Percentiles rank a stretch among this genome's conserved stretches.
Evolutionary conservation across 139 green algal species (phyloP).

Genomic region (Chlamydomonas sphaeroides): DNA sequence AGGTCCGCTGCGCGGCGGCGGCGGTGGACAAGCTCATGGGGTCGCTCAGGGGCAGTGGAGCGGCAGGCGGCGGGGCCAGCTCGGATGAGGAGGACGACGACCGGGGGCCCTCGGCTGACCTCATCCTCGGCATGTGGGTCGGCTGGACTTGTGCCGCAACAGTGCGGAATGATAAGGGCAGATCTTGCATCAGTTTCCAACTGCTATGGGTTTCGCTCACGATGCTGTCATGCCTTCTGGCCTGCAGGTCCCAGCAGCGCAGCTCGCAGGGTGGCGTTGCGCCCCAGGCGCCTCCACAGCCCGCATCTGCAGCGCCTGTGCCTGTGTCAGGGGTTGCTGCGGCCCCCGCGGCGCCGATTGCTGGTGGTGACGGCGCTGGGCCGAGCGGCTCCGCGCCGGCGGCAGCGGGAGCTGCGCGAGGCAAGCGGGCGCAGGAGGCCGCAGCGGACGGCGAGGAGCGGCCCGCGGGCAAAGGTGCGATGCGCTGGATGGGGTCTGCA

Average conservation of each 20-base stretch:
- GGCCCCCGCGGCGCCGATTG: no score
- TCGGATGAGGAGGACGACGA: background rate
- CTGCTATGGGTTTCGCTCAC: no score
- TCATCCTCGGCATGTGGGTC: conserved; percentile 19
- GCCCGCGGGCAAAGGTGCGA: background rate
- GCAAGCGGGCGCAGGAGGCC: background rate
- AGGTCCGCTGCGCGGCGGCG: background rate
- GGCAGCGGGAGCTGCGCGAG: background rate
- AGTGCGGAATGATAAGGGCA: background rate
- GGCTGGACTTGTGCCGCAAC: background rate
- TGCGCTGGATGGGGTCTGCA: no score
- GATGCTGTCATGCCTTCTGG: no score
- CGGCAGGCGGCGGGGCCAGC: background rate
- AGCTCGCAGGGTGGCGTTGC: background rate
- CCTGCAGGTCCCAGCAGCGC: conserved; percentile 7
- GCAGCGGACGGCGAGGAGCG: background rate
- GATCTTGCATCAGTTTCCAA: no score
- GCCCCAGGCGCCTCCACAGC: background rate
- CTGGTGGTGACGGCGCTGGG: background rate
- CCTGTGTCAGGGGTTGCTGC: no score
- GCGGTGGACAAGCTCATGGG: conserved; percentile 30
- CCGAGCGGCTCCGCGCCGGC: background rate
- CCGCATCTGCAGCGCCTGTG: no score
- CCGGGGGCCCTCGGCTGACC: conserved; percentile 2
- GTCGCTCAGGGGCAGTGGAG: background rate